Evolutionary conservation across 495 filamentous ascomycete genomes (phyloP), one percentile per base, ranked within the genome.

Genomic region (Talaromyces stipitatus): DNA sequence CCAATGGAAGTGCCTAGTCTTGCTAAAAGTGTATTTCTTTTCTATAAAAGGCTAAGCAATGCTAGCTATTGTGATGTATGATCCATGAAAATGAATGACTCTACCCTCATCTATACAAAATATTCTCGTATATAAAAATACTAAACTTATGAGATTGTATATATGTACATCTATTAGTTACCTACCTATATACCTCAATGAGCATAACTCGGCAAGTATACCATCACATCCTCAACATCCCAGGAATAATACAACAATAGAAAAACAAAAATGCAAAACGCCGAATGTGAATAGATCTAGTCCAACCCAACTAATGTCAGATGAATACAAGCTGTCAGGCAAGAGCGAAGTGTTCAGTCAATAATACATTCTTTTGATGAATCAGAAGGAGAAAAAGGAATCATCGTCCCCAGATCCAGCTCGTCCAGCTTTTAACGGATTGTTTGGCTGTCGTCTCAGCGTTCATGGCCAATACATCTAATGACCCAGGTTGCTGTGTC

Each of bases 401-500:
- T 16, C 60, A 76, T 64, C 70, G 72, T 18, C 72, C 69, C 33
- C 70, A 74, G 48, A 76, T 56, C 74, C 75, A 77, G 60, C 69
- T 71, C 56, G 63, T 71, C 75, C 75, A 78, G 56, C 75, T 67
- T 59, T 65, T 64, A 12, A 69, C 64, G 43, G 65, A 70, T 59
- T 71, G 62, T 62, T 75, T 75, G 12, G 67, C 67, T 27, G 68
- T 69, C 3, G 54, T 58, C 53, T 75, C 75, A 22, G 64, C 74
- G 57, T 76, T 76, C 57, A 72, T 64, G 1, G 72, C 75, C 58
- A 78, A 61, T 1, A 67, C 61, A 60, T 77, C 75, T 60, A 78
- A 60, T 41, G 69, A 67, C 16, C 75, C 74, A 2, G 66, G 67
- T 54, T 59, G 38, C 7, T 60, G 57, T 2, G 16, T 58, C n/a